Base-by-base conservation (phyloP, 495 filamentous ascomycete genomes). In the Clohesyomyces aquaticus region DNA sequence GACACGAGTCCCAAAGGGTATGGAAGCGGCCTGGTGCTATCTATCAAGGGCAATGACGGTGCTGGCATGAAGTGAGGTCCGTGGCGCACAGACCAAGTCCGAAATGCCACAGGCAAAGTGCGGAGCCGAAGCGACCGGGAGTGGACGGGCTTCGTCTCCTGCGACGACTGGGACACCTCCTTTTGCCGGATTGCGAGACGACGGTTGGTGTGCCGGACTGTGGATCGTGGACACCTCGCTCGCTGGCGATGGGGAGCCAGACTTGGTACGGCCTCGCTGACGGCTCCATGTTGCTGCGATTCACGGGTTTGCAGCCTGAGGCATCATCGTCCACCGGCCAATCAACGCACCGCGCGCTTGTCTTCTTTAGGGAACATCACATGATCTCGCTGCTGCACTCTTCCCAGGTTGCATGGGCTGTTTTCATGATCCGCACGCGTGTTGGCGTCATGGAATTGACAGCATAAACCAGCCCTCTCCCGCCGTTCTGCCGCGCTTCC, bases 181-280 rank as follows among this genome's bases (percentile, higher is more conserved):
- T 51, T 45, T 64, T 58, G 27, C 61, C 53, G 61, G 54, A 52
- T 29, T 59, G 62, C 55, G 55, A 59, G 18, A 64, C 49, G 46
- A 12, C 19, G 25, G 21, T 8, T 38, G 47, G 47, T 38, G n/a
- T n/a, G n/a, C n/a, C n/a, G n/a, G n/a, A n/a, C n/a, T n/a, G n/a
- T n/a, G n/a, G n/a, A n/a, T n/a, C n/a, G n/a, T n/a, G n/a, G n/a
- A n/a, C n/a, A n/a, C n/a, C n/a, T n/a, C n/a, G n/a, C n/a, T n/a
- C 29, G 19, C 27, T 47, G 48, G 41, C 29, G 54, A 59, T 65
- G 62, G 62, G 62, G 62, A 65, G 62, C 62, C 62, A 62, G 9
- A 19, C 38, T n/a, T 3, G 19, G 14, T 14, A 22, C 28, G n/a
- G 38, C 1, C 18, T 28, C 11, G 11, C 12, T 21, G 21, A 21